These are phyloP conservation scores for Aquilaria agallochum DNA, from an alignment of 441 rosid species.

Conservation along the genomic window DNA sequence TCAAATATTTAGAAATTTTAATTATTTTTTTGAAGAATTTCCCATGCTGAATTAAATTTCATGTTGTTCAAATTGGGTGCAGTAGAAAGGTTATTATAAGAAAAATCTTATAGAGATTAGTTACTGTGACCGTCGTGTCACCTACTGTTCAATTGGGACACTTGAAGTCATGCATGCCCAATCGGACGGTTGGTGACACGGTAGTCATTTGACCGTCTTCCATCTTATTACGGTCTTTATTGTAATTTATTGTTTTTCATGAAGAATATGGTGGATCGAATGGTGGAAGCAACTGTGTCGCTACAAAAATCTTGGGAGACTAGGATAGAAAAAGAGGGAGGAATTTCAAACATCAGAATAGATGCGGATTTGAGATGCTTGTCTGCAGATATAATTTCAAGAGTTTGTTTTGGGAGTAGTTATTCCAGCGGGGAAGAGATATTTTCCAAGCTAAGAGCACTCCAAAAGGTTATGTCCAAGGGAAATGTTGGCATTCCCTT, in stretches of 20 bases:
- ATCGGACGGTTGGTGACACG: no score
- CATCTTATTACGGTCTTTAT: not conserved
- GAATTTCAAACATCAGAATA: conserved; percentile 29
- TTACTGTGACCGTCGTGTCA: no score
- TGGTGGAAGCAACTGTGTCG: conserved; percentile 45
- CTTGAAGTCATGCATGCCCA: not conserved
- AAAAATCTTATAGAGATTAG: no score
- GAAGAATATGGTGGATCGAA: conserved; percentile 42
- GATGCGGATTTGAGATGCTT: conserved; percentile 41
- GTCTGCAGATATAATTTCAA: conserved; percentile 57
- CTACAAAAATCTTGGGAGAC: conserved; percentile 42
- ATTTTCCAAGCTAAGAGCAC: conserved; percentile 32
- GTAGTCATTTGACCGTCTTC: no score
- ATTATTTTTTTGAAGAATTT: no score
- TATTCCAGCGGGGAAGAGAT: conserved; percentile 47
- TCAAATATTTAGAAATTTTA: no score
- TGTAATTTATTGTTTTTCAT: not conserved
- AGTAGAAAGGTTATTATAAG: no score
- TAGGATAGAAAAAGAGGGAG: conserved; percentile 27
- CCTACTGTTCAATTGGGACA: not conserved
- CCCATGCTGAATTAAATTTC: no score
- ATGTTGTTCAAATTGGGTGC: no score
- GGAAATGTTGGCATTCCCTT: conserved; percentile 34
- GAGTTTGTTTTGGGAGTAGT: conserved; percentile 65
- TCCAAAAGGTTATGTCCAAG: conserved; percentile 32